A percentile compares a stretch with the other conserved stretches of the same genome.
These are phyloP conservation scores for Tolypocladium ophioglossoides DNA, from an alignment of 2,329 filamentous ascomycete genomes.

Conservation along the genomic window DNA sequence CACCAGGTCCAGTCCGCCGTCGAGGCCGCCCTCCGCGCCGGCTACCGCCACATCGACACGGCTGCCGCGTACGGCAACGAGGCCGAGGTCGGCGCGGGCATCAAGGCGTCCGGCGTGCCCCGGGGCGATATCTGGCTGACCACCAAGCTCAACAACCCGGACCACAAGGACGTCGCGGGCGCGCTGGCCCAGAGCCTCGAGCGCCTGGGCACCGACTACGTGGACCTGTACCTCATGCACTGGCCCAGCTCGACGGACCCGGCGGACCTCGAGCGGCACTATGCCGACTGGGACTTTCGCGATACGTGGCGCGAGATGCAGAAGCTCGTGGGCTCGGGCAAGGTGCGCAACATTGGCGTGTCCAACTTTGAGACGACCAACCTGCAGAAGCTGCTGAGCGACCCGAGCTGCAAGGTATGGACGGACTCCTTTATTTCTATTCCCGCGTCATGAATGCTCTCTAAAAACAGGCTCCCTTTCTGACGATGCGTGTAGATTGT, in stretches of 20 bases:
- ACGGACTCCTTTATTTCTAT: slow-evolving; percentile 30
- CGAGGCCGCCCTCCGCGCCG: slow-evolving; percentile 53
- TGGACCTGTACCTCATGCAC: slow-evolving; percentile 64
- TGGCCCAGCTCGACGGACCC: slow-evolving; percentile 59
- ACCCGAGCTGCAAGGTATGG: slow-evolving; percentile 59
- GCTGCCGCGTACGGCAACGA: slow-evolving; percentile 73
- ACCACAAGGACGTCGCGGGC: slow-evolving; percentile 59
- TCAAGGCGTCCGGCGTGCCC: slow-evolving; percentile 53
- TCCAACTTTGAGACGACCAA: slow-evolving; percentile 80
- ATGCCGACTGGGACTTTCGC: slow-evolving; percentile 70
- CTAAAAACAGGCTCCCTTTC: not conserved
- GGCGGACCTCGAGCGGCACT: slow-evolving; percentile 53
- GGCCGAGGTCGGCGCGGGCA: slow-evolving; percentile 54
- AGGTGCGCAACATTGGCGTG: slow-evolving; percentile 72
- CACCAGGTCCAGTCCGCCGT: slow-evolving; percentile 62
- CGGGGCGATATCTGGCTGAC: slow-evolving; percentile 60
- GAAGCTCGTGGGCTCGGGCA: slow-evolving; percentile 56
- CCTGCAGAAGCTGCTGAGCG: slow-evolving; percentile 64
- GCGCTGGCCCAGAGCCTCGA: slow-evolving; percentile 50
- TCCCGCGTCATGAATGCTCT: not conserved
- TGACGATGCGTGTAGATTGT: slow-evolving; percentile 27
- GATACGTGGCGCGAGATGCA: slow-evolving; percentile 73
- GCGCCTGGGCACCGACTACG: slow-evolving; percentile 51
- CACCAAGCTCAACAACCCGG: slow-evolving; percentile 74
- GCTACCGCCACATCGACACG: slow-evolving; percentile 70